These are phyloP conservation scores for Ajuga chamaepitys DNA, from an alignment of 257 asterid genomes.

Conservation along the genomic window DNA sequence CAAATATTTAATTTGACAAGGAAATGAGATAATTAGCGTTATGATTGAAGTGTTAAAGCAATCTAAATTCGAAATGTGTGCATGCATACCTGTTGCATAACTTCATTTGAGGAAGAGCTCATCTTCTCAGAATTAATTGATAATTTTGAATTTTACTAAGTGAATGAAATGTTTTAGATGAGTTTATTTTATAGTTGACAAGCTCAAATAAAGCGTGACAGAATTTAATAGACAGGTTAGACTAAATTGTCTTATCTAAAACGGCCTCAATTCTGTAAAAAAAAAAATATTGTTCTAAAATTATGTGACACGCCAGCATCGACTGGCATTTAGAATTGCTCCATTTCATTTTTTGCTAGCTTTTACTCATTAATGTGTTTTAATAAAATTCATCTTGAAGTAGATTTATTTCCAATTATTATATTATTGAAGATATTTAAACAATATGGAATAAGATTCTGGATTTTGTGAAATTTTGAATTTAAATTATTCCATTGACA, in stretches of 20 bases:
- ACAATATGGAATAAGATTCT: background rate
- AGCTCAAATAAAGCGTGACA: background rate
- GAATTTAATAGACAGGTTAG: background rate
- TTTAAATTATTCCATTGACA: background rate
- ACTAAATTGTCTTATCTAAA: background rate
- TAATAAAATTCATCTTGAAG: background rate
- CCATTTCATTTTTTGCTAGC: no score
- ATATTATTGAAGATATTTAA: background rate
- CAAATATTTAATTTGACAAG: no score
- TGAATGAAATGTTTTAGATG: background rate
- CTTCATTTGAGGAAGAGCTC: conserved; percentile 11
- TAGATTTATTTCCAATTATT: background rate
- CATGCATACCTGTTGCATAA: conserved; percentile 1
- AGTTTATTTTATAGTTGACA: background rate
- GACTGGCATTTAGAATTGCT: no score
- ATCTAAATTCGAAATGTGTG: background rate
- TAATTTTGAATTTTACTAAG: background rate
- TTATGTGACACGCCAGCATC: no score
- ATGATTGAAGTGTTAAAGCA: background rate
- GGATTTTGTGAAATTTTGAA: background rate
- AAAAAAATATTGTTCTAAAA: no score
- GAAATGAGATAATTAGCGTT: no score
- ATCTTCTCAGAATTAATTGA: background rate
- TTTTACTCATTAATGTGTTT: background rate
- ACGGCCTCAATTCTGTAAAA: background rate